A percentile compares a stretch with the other conserved stretches of the same genome.
Evolutionary conservation across 2,329 filamentous ascomycete genomes (phyloP).

Genomic region (Neonectria magnoliae): DNA sequence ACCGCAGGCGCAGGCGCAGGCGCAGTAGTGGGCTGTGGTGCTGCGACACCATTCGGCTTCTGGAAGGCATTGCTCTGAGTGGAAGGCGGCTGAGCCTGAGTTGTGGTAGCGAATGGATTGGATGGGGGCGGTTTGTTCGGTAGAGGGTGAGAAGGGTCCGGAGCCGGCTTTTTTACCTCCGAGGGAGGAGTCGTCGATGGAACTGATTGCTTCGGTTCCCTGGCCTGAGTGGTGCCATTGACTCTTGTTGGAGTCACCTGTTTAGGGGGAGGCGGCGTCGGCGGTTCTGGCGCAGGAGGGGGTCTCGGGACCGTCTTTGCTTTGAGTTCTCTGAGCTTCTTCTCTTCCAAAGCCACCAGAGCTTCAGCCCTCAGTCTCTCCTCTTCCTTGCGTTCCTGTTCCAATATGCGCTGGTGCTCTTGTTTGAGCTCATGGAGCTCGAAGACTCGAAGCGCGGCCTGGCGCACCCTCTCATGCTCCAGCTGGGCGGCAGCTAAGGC

Average conservation of each 20-base stretch:
- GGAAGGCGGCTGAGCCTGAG: conserved; percentile 26
- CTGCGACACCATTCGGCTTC: conserved; percentile 28
- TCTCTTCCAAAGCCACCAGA: conserved; percentile 57
- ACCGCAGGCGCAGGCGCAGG: conserved; percentile 4
- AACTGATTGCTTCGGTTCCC: conserved; percentile 34
- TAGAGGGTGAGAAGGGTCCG: conserved; percentile 30
- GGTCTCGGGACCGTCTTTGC: conserved; percentile 57
- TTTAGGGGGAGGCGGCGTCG: conserved; percentile 37
- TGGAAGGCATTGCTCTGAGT: conserved; percentile 26
- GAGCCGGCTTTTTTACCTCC: conserved; percentile 32
- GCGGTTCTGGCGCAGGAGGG: conserved; percentile 50
- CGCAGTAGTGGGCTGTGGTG: conserved; percentile 14
- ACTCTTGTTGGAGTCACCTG: conserved; percentile 26
- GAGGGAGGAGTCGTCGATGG: conserved; percentile 32
- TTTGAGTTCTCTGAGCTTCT: conserved; percentile 58
- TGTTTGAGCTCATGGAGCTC: conserved; percentile 59
- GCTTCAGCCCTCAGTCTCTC: conserved; percentile 58
- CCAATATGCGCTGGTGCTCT: conserved; percentile 55
- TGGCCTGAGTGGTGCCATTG: conserved; percentile 36
- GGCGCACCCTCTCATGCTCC: conserved; percentile 73
- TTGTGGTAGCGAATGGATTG: conserved; percentile 34
- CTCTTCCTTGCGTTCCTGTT: conserved; percentile 57
- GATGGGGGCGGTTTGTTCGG: conserved; percentile 34
- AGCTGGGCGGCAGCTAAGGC: conserved; percentile 72
- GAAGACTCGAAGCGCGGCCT: conserved; percentile 59